These are phyloP conservation scores for Lactarius trivialis DNA, from an alignment of 768 basidiomycete genomes.

Conservation along the genomic window DNA sequence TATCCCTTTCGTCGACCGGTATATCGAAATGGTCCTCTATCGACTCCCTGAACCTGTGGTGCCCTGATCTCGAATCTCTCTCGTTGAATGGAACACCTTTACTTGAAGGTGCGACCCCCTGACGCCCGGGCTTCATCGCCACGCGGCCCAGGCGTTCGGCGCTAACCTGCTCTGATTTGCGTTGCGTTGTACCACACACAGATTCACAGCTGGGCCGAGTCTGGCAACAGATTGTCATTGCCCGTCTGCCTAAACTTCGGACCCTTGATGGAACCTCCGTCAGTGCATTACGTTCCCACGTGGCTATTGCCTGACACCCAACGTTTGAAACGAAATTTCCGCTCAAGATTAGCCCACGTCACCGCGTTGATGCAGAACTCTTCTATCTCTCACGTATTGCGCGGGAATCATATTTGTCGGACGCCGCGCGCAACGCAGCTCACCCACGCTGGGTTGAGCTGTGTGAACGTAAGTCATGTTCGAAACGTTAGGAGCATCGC, in stretches of 20 bases:
- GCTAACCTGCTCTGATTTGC: not conserved
- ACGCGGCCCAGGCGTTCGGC: not conserved
- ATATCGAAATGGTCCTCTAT: constrained; percentile 55
- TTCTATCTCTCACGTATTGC: constrained; percentile 71
- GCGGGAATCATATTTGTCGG: constrained; percentile 38
- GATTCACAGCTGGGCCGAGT: constrained; percentile 35
- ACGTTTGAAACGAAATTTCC: not conserved
- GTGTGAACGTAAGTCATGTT: constrained; percentile 46
- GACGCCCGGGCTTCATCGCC: not conserved
- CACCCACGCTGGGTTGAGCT: constrained; percentile 65
- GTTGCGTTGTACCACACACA: constrained; percentile 21
- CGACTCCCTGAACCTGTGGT: constrained; percentile 62
- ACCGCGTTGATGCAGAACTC: constrained; percentile 75
- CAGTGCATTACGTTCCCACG: constrained; percentile 27
- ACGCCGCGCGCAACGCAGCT: constrained; percentile 37
- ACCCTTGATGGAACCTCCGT: constrained; percentile 61
- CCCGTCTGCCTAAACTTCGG: constrained; percentile 56
- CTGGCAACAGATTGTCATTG: constrained; percentile 56
- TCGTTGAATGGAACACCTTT: constrained; percentile 61
- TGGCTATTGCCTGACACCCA: constrained; percentile 4
- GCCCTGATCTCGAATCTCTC: constrained; percentile 57
- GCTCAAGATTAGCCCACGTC: constrained; percentile 56
- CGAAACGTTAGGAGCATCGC: not conserved
- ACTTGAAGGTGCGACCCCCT: constrained; percentile 40
- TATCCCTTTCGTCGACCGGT: constrained; percentile 58